These are phyloP conservation scores for Rhodotorula sp. DNA, from an alignment of 1,284 basidiomycete genomes.

Conservation along the genomic window DNA sequence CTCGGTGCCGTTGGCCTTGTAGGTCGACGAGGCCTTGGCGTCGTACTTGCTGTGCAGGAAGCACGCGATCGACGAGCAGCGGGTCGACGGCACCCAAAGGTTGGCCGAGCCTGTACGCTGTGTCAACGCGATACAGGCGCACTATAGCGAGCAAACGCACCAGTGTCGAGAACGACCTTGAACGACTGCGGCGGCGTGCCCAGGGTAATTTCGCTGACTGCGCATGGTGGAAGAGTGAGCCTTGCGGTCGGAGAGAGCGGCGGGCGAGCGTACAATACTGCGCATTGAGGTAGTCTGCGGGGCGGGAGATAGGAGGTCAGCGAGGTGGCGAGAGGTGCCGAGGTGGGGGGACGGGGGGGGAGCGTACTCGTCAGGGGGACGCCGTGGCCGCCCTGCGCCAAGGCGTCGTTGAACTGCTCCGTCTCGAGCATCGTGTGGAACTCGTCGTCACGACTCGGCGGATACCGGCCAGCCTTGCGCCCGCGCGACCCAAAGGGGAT, in stretches of 20 bases:
- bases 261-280: constrained; percentile 55
- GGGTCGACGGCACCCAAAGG: constrained; percentile 65
- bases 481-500: constrained; percentile 36
- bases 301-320: constrained; percentile 2
- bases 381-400: constrained; percentile 71
- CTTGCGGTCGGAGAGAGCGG: neutral
- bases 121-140: no score
- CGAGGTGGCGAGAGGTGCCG: neutral
- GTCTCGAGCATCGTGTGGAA: constrained; percentile 50
- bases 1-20: constrained; percentile 86
- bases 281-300: constrained; percentile 90
- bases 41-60: constrained; percentile 93
- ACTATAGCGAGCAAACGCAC: neutral
- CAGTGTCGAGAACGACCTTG: constrained; percentile 65
- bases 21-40: constrained; percentile 74
- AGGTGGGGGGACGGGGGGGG: neutral
- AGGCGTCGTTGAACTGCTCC: constrained; percentile 57
- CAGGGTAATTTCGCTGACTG: constrained; percentile 74
- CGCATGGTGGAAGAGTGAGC: neutral
- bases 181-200: constrained; percentile 80
- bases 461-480: constrained; percentile 44
- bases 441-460: constrained; percentile 44
- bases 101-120: neutral
- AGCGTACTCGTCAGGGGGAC: constrained; percentile 86
- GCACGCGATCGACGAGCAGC: constrained; percentile 95